phyloP scores from a whole-genome alignment of 2,329 filamentous ascomycete species.

The Coleophoma crateriformis region DNA sequence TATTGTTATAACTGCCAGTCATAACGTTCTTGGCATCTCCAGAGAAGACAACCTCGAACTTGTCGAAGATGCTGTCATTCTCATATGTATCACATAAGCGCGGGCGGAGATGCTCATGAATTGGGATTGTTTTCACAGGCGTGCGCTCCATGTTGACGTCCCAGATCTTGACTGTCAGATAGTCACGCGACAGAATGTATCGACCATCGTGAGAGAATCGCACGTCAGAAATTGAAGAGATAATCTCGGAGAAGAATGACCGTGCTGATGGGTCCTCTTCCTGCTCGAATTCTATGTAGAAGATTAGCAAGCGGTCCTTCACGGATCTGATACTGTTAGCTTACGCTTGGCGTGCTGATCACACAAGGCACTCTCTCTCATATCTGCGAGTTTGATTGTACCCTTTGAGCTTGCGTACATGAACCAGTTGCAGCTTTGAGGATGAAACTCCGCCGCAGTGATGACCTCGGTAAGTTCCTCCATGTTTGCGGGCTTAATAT shows the following conservation, averaged over 20 bases:
- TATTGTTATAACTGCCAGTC: constrained; percentile 99
- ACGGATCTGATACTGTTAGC: constrained; percentile 4
- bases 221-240: constrained; percentile 97
- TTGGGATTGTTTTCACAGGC: constrained; percentile 96
- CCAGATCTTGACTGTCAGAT: constrained; percentile 99
- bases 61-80: constrained; percentile 99
- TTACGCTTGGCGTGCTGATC: constrained; percentile 91
- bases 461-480: constrained; percentile 99
- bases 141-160: constrained; percentile 99
- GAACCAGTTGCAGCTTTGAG: constrained; percentile 97
- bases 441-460: constrained; percentile 96
- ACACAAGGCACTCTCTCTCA: constrained; percentile 94
- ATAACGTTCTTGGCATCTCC: constrained; percentile 98
- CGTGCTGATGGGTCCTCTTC: constrained; percentile 96
- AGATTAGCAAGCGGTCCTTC: constrained; percentile 8
- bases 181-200: constrained; percentile 96
- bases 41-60: constrained; percentile 98
- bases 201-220: constrained; percentile 94
- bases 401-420: constrained; percentile 99
- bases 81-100: constrained; percentile 97
- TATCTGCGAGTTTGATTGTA: constrained; percentile 97
- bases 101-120: constrained; percentile 93
- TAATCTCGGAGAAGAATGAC: constrained; percentile 99
- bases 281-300: constrained; percentile 84
- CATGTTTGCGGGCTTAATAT: constrained; percentile 99